Evolutionary conservation across 371 early-diverging fungal species (phyloP), one percentile per base, ranked within the genome.

Genomic region (Syncephalastrum contaminatum): DNA sequence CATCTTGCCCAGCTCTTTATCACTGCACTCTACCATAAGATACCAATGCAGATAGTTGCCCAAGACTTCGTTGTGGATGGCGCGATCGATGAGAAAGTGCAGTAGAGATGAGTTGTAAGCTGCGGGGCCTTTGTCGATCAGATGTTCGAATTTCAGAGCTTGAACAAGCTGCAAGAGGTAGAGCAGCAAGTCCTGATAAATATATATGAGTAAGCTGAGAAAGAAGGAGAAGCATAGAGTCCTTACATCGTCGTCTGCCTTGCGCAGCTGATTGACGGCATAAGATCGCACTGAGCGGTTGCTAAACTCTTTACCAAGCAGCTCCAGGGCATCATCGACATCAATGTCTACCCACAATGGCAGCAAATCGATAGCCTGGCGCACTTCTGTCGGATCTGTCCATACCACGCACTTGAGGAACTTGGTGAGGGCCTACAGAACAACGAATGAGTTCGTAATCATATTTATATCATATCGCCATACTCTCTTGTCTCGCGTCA

Each of bases 31-130:
- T 0, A 95, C 93, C 91, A 91, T 93, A 36, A 98, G 67, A 72
- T 95, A 94, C 98, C 98, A 98, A 73, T 95, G 86, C 53, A 97
- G 88, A 54, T 87, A 88, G 70, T 90, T 95, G 30, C 96, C 97
- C 40, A 98, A 68, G 15, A 89, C 72, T 4, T 85, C 86, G 63
- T 94, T 95, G 44, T 78, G 70, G 16, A 89, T 75, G 4, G 90
- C 86, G 1, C 97, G 84, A 61, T 89, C 88, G 47, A 95, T 88
- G 59, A 98, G 69, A 59, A 98, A 97, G 39, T 88, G 88, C 0
- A 84, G 91, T 24, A 98, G 70, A 0, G 90, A 90, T 0, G 95
- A 93, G 25, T 88, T 88, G 43, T 73, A 58, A 1, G 71, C 57
- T 42, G 53, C 66, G 2, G 72, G 54, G 8, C 60, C 75, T n/a